Evolutionary conservation across 148 eudicot genomes (phyloP).

Genomic region (Arctostaphylos glauca): DNA sequence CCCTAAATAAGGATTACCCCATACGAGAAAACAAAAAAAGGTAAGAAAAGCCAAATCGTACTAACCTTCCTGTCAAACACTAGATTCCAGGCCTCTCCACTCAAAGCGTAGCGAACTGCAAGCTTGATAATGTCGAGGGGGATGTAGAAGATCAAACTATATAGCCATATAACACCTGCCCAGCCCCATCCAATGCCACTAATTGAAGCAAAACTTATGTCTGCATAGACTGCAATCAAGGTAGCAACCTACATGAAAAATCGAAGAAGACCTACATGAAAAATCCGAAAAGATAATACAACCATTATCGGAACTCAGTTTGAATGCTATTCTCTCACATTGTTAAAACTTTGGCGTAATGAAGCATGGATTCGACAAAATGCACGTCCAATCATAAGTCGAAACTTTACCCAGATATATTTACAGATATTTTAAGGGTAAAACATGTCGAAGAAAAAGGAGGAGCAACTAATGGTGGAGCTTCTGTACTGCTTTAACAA

Average conservation of each 20-base stretch:
- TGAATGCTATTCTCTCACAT: neutral
- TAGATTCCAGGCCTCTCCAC: constrained; percentile 68
- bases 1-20: neutral
- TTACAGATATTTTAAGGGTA: neutral
- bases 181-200: constrained; percentile 78
- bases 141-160: constrained; percentile 61
- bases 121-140: constrained; percentile 71
- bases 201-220: constrained; percentile 64
- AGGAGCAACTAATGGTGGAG: constrained; percentile 9
- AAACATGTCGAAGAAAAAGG: neutral
- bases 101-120: constrained; percentile 48
- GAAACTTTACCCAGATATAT: neutral
- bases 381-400: neutral
- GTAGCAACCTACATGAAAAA: constrained; percentile 54
- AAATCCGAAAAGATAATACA: neutral
- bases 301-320: constrained; percentile 7
- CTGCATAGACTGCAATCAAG: constrained; percentile 73
- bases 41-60: neutral
- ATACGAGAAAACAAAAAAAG: neutral
- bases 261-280: constrained; percentile 29
- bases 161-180: constrained; percentile 81
- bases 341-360: neutral
- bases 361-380: neutral
- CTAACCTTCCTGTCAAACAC: constrained; percentile 60
- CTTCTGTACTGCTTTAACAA: neutral